A percentile compares a stretch with the other conserved stretches of the same genome.
Conservation (phyloP, 139 green algal species). For the Penium margaritaceum region DNA sequence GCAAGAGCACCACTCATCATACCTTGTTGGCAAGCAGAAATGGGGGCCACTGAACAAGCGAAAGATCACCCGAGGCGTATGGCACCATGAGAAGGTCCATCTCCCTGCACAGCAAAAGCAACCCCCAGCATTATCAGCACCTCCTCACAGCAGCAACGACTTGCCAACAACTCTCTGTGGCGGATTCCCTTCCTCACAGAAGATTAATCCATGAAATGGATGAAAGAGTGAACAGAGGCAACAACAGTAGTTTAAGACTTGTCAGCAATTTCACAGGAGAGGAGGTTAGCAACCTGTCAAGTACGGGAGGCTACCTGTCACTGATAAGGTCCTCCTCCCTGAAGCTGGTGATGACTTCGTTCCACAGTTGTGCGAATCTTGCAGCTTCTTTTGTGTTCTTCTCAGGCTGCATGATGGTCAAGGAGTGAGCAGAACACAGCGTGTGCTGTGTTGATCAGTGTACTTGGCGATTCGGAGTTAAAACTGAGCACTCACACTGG, state of each 20-base stretch:
- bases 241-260: too few species aligned
- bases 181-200: too few species aligned
- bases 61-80: constrained; percentile 1
- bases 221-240: too few species aligned
- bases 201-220: too few species aligned
- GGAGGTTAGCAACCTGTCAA: too few species aligned
- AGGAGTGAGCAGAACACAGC: neutral
- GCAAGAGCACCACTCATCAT: neutral
- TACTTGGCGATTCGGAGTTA: too few species aligned
- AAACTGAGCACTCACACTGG: too few species aligned
- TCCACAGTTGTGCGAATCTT: constrained; percentile 34
- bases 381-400: constrained; percentile 26
- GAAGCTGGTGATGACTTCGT: constrained; percentile 40
- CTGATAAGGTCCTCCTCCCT: constrained; percentile 40
- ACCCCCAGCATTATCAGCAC: too few species aligned
- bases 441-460: neutral
- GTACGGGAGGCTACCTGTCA: constrained; percentile 20
- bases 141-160: too few species aligned
- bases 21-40: constrained; percentile 32
- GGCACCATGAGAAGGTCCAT: constrained; percentile 19
- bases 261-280: too few species aligned
- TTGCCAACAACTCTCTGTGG: too few species aligned
- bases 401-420: neutral
- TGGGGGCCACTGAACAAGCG: constrained; percentile 18
- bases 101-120: constrained; percentile 19